A percentile compares a stretch with the other conserved stretches of the same genome.
phyloP scores from a whole-genome alignment of 805 yeast genomes.

The Tanozyma kutaoensis region DNA sequence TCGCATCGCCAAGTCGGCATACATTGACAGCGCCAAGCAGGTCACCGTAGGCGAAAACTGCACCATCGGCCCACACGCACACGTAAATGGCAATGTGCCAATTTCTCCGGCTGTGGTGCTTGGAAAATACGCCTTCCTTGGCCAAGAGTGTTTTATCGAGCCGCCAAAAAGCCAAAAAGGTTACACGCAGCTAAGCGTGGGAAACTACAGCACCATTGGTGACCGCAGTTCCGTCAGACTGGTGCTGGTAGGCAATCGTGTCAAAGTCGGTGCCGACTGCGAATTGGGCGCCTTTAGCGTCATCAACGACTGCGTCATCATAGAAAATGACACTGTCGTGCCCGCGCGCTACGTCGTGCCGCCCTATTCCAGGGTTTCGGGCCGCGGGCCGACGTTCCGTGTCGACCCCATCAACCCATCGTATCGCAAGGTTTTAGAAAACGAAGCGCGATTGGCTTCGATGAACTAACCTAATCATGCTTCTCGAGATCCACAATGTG shows the following conservation, averaged over 20 bases:
- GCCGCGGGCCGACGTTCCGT: constrained; percentile 21
- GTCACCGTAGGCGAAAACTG: constrained; percentile 35
- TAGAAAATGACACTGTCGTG: constrained; percentile 25
- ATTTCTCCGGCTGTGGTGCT: constrained; percentile 18
- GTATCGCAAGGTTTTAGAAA: constrained; percentile 22
- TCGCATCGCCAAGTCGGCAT: constrained; percentile 30
- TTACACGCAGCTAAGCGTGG: constrained; percentile 16
- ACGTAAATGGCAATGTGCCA: constrained; percentile 19
- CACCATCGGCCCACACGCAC: constrained; percentile 24
- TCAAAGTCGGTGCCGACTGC: constrained; percentile 30
- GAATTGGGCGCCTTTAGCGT: constrained; percentile 19
- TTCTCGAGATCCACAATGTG: too few species aligned
- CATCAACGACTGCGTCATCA: constrained; percentile 38
- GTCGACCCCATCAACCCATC: constrained; percentile 14
- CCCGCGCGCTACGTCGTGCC: constrained; percentile 35
- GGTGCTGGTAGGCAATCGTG: constrained; percentile 35
- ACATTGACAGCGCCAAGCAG: constrained; percentile 26
- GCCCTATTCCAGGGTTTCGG: constrained; percentile 34
- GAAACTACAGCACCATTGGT: constrained; percentile 34
- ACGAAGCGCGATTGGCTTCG: too few species aligned
- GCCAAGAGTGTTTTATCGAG: constrained; percentile 10
- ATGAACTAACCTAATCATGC: too few species aligned
- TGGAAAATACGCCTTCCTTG: constrained; percentile 34
- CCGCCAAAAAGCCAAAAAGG: constrained; percentile 10
- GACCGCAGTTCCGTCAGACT: constrained; percentile 15